Evolutionary conservation across 345 rosid species (phyloP), one percentile per base, ranked within the genome.

Genomic region (Limnanthes douglasii): DNA sequence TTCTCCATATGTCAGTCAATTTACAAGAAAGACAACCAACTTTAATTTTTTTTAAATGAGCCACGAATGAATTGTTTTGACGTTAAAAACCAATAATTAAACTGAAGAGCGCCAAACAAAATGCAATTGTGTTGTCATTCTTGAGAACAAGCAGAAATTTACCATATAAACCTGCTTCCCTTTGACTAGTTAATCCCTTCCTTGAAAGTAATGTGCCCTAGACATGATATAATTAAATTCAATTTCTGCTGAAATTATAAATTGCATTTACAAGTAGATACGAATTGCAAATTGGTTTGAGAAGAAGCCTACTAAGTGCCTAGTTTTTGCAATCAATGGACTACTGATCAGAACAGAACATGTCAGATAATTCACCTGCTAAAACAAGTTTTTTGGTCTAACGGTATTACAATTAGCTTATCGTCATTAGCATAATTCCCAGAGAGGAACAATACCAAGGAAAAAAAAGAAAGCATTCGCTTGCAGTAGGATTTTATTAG

Each of bases 131-230:
- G 4, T 12, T n/a, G 18, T 19, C 22, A 16, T 12, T 36, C 48
- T 40, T 24, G 35, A 24, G 21, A 21, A 40, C 5, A 28, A 21
- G 41, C 15, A 9, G 45, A 18, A 37, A 39, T 18, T 57, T 57
- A 50, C 57, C 59, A 52, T 41, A 30, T 23, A 6, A 10, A 22
- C 9, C 5, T 26, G 41, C 41, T 41, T 41, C 29, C 37, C 21
- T 31, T 29, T 15, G 34, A 50, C 32, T 30, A 28, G 43, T 34
- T 46, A 22, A 35, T 18, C 44, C 37, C 53, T 37, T 21, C 42
- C 50, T 11, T 8, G 44, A 49, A 25, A 13, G 37, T 9, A 46
- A 35, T 15, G 11, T 40, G 41, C 32, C 34, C 31, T 37, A 24
- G 8, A 46, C 32, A 41, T 16, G 11, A 27, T 18, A 24, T 38